Evolutionary conservation across 208 protist species (phyloP), one percentile per base, ranked within the genome.

Genomic region (Trypanosoma vivax): DNA sequence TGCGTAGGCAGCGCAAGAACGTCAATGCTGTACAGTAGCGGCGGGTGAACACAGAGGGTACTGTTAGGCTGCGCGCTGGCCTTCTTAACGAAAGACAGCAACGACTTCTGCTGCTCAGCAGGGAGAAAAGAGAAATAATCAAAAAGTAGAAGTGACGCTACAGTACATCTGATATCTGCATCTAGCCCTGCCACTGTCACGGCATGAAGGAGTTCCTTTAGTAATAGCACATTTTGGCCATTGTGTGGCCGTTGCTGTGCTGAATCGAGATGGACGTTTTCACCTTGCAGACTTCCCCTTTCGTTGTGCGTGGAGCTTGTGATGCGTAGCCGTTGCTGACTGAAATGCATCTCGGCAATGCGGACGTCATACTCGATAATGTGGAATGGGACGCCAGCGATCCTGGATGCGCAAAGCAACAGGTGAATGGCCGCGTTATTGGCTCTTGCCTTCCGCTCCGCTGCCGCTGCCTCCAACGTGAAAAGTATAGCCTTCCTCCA

Each of bases 61-160:
- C 64, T 60, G 21, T 75, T 59, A 24, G 79, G 47, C 3, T 62
- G 56, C 7, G 55, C 48, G 1, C 63, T 62, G 0, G 74, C 61
- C 1, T 67, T 52, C 25, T 61, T 55, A 55, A 80, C 49, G 9
- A 83, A 39, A 14, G 50, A 33, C 27, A 73, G 61, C 31, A 88
- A 60, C 3, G 41, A 53, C 35, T 72, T 40, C 63, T 89, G 77
- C 9, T 51, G 67, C 2, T 65, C 37, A 6, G 60, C 66, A 35
- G 56, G 45, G 11, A 93, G 59, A n/a, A 81, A 63, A 23, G 78
- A 53, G 0, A 72, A 54, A 50, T 88, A 83, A 35, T 73, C 60
- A 57, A 91, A 91, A 42, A 94, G 73, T 27, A 90, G 55, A 33
- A 89, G 47, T 19, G 76, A 75, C 5, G 87, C 79, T 5, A 90